Evolutionary conservation across 208 protist genomes (phyloP), one percentile per base, ranked within the genome.

Genomic region (Acanthamoeba healyi): DNA sequence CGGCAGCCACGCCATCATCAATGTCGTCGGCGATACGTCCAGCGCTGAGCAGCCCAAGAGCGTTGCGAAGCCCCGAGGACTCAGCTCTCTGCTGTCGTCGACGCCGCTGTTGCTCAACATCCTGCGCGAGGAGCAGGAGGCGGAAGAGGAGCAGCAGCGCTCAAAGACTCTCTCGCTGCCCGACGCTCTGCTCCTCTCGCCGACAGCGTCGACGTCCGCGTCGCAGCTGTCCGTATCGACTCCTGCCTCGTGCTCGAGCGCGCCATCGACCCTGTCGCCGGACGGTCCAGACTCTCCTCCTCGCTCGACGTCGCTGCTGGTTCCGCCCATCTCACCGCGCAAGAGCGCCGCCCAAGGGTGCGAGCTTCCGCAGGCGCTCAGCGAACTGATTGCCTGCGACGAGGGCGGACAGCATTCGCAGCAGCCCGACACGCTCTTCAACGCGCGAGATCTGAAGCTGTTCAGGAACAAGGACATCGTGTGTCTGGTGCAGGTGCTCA

Each of bases 381-480:
- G 49, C 49, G 49, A 54, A 6, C 49, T 54, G 49, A 54, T 15
- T 6, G 10, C 49, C 49, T 15, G 6, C 49, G 49, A 15, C 15
- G 49, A 26, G 14, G 58, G 58, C 58, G 15, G 58, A 67, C 49
- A 67, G 15, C 24, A 67, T 9, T 5, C 9, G 14, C 14, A 26
- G 6, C 70, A 46, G 36, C 70, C 4, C 34, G 15, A 79, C 12
- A 5, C 32, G 9, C 70, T 79, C 24, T 79, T 79, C 70, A 79
- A 79, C 38, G 10, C 70, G 70, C 70, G 70, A 12, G 70, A 79
- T n/a, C 70, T 79, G 12, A 36, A 79, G 36, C n/a, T 79, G 70
- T 12, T 79, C 29, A 79, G 70, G 10, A 44, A 79, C 70, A 79
- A 79, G 70, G 70, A 79, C 70, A 79, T 79, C 38, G 29, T 32